Conservation (phyloP, 1,284 basidiomycete genomes). For the Austropuccinia psidii region DNA sequence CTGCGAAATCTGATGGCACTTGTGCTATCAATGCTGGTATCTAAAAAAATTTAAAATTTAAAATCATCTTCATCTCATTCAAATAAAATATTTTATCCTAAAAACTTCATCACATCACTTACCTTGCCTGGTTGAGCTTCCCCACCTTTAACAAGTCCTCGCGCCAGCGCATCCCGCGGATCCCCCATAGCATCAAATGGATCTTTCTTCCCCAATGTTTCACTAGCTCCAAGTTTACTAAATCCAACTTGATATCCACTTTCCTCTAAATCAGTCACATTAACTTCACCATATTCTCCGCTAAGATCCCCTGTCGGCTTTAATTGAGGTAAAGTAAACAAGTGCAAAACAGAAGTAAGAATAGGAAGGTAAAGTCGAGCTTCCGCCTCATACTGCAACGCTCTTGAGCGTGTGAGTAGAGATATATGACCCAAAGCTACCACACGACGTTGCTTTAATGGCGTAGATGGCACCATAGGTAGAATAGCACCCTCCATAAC, state of each 20-base stretch:
- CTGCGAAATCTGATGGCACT: constrained; percentile 21
- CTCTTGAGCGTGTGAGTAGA: constrained; percentile 62
- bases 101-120: background rate
- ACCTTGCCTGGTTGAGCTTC: constrained; percentile 37
- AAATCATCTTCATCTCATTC: background rate
- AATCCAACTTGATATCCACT: constrained; percentile 75
- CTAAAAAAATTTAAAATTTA: background rate
- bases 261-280: constrained; percentile 75
- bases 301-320: constrained; percentile 49
- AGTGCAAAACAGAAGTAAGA: constrained; percentile 66
- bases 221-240: constrained; percentile 76
- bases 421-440: constrained; percentile 73
- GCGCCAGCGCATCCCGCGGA: constrained; percentile 30
- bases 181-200: constrained; percentile 25
- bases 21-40: constrained; percentile 35
- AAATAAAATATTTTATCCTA: background rate
- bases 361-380: constrained; percentile 55
- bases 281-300: background rate
- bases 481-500: constrained; percentile 70
- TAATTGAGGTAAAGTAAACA: constrained; percentile 65
- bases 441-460: constrained; percentile 72
- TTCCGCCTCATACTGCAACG: constrained; percentile 25
- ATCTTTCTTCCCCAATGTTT: constrained; percentile 39
- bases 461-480: constrained; percentile 71
- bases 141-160: constrained; percentile 33